Conservation (phyloP, 106 monocot species). For the Acorus calamus region DNA sequence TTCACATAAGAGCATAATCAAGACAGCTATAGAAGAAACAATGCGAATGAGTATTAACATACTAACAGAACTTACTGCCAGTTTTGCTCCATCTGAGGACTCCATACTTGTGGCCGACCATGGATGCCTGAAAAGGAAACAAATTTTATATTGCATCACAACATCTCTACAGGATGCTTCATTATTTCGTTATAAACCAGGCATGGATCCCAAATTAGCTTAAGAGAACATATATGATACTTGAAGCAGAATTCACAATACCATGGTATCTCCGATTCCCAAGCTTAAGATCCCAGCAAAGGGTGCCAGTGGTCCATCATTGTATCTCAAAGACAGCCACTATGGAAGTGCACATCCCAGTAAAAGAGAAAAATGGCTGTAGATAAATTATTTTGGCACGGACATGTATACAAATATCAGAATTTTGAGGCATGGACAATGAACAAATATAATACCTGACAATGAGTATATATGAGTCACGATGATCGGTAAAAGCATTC, state of each 20-base stretch:
- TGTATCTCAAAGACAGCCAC: conserved; percentile 80
- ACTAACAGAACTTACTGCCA: conserved; percentile 53
- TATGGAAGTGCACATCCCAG: conserved; percentile 96
- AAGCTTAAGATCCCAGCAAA: conserved; percentile 99
- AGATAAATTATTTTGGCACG: conserved; percentile 3
- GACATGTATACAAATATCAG: not conserved
- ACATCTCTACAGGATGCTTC: too few relatives aligned
- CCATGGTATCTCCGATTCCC: conserved; percentile 99
- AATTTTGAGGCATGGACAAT: not conserved
- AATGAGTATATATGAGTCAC: conserved; percentile 93
- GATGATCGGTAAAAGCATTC: conserved; percentile 99
- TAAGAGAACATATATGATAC: too few relatives aligned
- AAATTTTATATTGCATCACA: not conserved
- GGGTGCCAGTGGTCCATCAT: conserved; percentile 83
- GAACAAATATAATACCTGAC: conserved; percentile 45
- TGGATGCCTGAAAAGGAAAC: conserved; percentile 66
- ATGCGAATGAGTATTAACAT: not conserved
- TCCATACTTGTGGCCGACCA: conserved; percentile 95
- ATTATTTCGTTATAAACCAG: too few relatives aligned
- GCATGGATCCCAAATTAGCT: too few relatives aligned
- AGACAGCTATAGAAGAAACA: too few relatives aligned
- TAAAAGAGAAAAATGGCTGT: conserved; percentile 94
- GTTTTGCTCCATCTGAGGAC: conserved; percentile 94
- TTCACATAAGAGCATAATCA: too few relatives aligned
- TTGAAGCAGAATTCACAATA: conserved; percentile 1